Evolutionary conservation across 1,284 basidiomycete species (phyloP), one percentile per base, ranked within the genome.

Genomic region (Butyriboletus appendiculatus): DNA sequence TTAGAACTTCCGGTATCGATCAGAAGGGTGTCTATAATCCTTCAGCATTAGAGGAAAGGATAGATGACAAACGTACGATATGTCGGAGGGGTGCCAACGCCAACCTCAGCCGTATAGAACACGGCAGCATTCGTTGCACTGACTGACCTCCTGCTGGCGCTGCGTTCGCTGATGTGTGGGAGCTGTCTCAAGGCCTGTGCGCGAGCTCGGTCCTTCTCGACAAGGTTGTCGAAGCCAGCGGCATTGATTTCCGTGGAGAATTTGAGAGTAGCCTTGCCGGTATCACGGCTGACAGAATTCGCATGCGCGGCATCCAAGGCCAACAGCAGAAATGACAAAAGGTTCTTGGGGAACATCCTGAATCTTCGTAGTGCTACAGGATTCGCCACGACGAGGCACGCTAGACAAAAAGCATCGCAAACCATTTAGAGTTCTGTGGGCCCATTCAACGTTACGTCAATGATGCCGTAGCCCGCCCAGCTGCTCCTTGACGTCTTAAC

Each of bases 61-160:
- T 8, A 15, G 35, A 20, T 10, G 41, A 33, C 4, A n/a, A 66
- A 69, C 52, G 58, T 72, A 73, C 79, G 79, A n/a, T 73, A 39
- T 1, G 74, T 76, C 1, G 79, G 62, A 22, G 80, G 79, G 47
- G 53, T 72, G 10, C 80, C 81, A 34, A 81, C 71, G 38, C 78
- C 77, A 41, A 76, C 72, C 6, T 68, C 62, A 2, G 70, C 67
- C 10, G 65, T 68, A 64, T 76, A 78, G 39, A 64, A 70, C 33
- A 73, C 67, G 37, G 20, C 56, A 11, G 39, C 48, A 45, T 68
- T 67, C 12, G 46, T 48, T 16, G 53, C 30, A 44, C 11, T 54
- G 47, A 58, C 28, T 4, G 34, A 26, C 9, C 3, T 14, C 14
- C 16, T n/a, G 35, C 28, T 47, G 26, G 22, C 18, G n/a, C 22